Conservation (phyloP, 2,329 filamentous ascomycete genomes). For the Sporothrix pseudoabietina region DNA sequence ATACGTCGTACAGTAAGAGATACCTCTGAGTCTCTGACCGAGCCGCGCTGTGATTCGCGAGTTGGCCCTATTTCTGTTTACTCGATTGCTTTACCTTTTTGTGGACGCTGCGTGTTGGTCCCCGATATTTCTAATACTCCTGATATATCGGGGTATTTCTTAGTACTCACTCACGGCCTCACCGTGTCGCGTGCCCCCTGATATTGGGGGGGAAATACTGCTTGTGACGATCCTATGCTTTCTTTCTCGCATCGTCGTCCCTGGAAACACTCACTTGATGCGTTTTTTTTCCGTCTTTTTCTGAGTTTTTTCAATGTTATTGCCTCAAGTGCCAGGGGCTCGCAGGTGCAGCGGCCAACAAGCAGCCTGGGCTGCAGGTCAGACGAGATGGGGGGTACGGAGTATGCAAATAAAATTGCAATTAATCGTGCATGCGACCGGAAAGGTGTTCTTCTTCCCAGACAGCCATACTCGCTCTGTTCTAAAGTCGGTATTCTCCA, state of each 20-base stretch:
- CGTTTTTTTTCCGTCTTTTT: constrained; percentile 15
- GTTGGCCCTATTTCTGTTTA: constrained; percentile 1
- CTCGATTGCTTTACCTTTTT: constrained; percentile 27
- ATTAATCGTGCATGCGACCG: not conserved
- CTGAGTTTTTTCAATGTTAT: not conserved
- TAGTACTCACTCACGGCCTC: not conserved
- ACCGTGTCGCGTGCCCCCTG: constrained; percentile 16
- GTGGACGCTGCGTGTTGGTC: not conserved
- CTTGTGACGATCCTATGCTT: not conserved
- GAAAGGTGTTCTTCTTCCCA: not conserved
- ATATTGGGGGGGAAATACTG: not conserved
- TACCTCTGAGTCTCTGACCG: constrained; percentile 7
- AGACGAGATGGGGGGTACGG: constrained; percentile 2
- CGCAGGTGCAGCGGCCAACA: not conserved
- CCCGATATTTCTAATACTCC: not conserved
- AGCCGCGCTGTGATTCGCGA: constrained; percentile 8
- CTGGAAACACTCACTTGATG: constrained; percentile 22
- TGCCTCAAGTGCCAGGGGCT: constrained; percentile 21
- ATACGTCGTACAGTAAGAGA: not conserved
- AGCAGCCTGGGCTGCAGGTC: constrained; percentile 16
- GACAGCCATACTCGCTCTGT: not conserved
- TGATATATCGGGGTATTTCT: not conserved
- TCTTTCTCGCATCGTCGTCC: not conserved
- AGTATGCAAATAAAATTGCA: constrained; percentile 5
- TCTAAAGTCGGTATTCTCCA: not conserved